Conservation (phyloP, 371 early-diverging fungal species). For the Paraphysoderma sedebokerense region DNA sequence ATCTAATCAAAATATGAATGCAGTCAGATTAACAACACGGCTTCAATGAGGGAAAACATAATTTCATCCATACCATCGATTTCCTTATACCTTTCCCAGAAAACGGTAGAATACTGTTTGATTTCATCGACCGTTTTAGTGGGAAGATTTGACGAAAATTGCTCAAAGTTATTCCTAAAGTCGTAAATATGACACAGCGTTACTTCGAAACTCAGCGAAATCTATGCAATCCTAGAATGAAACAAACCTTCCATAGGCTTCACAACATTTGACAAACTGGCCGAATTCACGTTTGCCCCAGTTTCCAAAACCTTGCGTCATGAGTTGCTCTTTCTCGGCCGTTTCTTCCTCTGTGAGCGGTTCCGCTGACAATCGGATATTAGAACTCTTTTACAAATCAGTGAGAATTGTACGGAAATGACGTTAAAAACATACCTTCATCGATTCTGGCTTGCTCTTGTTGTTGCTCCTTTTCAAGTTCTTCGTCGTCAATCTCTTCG, state of each 20-base stretch:
- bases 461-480: slow-evolving; percentile 42
- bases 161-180: slow-evolving; percentile 36
- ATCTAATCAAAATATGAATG: slow-evolving; percentile 17
- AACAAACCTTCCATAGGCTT: slow-evolving; percentile 77
- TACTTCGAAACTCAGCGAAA: slow-evolving; percentile 4
- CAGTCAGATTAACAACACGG: not conserved
- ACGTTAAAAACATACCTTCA: too few relatives aligned
- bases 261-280: slow-evolving; percentile 73
- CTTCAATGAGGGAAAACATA: not conserved
- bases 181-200: not conserved
- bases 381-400: too few relatives aligned
- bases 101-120: slow-evolving; percentile 58
- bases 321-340: slow-evolving; percentile 59
- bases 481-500: slow-evolving; percentile 21
- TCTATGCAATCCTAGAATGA: too few relatives aligned
- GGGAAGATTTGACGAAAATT: slow-evolving; percentile 69
- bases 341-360: slow-evolving; percentile 79
- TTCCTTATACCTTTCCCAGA: slow-evolving; percentile 75
- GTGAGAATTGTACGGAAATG: too few relatives aligned
- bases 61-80: slow-evolving; percentile 28
- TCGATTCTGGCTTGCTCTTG: slow-evolving; percentile 75
- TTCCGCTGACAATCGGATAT: slow-evolving; percentile 37
- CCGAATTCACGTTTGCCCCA: slow-evolving; percentile 92
- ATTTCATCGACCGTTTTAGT: slow-evolving; percentile 80
- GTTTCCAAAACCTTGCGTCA: slow-evolving; percentile 65